phyloP scores from a whole-genome alignment of 2,329 filamentous ascomycete species.

The Aspergillus puulaauensis region DNA sequence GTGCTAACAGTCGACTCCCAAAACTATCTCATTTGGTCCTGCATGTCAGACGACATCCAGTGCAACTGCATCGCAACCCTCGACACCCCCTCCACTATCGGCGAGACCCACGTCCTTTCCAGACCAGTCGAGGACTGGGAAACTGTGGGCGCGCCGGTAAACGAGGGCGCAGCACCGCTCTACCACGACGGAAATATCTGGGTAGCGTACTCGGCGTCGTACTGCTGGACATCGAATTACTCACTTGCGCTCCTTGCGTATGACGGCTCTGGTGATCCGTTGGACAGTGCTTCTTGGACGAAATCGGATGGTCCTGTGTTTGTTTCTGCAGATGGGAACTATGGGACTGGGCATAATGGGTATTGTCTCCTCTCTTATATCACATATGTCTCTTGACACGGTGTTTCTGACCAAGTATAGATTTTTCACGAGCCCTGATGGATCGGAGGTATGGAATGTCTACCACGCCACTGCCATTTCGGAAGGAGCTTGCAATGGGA shows the following conservation, averaged over 20 bases:
- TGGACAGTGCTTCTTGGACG: constrained; percentile 47
- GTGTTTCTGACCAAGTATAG: background rate
- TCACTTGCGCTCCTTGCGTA: constrained; percentile 55
- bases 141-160: constrained; percentile 50
- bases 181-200: constrained; percentile 56
- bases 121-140: constrained; percentile 55
- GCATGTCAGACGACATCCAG: constrained; percentile 46
- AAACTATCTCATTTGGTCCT: constrained; percentile 58
- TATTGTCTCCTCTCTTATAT: background rate
- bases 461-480: constrained; percentile 56
- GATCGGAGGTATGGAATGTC: constrained; percentile 54
- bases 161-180: constrained; percentile 56
- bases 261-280: constrained; percentile 52
- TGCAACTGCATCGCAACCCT: constrained; percentile 15
- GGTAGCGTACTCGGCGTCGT: constrained; percentile 55
- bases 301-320: constrained; percentile 54
- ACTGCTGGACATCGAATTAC: constrained; percentile 58
- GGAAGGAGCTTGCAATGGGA: constrained; percentile 53
- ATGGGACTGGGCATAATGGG: constrained; percentile 57
- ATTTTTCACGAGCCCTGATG: constrained; percentile 59
- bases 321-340: constrained; percentile 56
- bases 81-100: constrained; percentile 30
- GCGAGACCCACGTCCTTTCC: constrained; percentile 51
- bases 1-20: constrained; percentile 49
- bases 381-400: background rate